Evolutionary conservation across 768 basidiomycete genomes (phyloP), one percentile per base, ranked within the genome.

Genomic region (Russula abietina): DNA sequence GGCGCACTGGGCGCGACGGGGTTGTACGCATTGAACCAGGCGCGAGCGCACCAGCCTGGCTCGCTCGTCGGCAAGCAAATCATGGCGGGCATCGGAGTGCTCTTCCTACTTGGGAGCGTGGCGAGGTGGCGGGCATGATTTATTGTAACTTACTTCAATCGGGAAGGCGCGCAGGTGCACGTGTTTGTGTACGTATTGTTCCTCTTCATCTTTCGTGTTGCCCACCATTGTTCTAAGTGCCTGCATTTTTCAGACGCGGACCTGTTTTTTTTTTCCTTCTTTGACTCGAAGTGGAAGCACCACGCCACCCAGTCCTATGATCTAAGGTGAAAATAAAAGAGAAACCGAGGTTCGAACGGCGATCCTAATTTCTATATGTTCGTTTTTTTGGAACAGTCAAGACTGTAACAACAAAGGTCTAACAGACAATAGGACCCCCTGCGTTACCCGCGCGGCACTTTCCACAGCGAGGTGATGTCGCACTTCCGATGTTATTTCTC

Each of bases 11-110:
- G 79, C 24, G 80, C 80, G 4, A 80, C 83, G 5, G 88, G 89
- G 6, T 64, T 84, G 28, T 89, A 91, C 70, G 87, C 89, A 2
- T 72, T 91, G 30, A 79, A 80, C 71, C 80, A 82, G 76, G 81
- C 87, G 30, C 83, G 88, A 52, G 77, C 79, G 28, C 76, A 77
- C 48, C 85, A 85, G 12, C 86, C 83, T 9, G 87, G 88, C 6
- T 83, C 81, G 2, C 72, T 78, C 4, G 69, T 78, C 30, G 86
- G 87, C 60, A 89, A 88, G 71, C 75, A 78, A 43, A 75, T 87
- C 56, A 77, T 88, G 68, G 84, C 78, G 5, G 84, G 82, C 3
- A 65, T 88, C 4, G 88, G 88, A 12, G 69, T 87, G 14, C n/a
- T 61, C 16, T 65, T 67, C 43, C 43, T 67, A 19, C 39, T 65